These are phyloP conservation scores for Neoconidiobolus thromboides DNA, from an alignment of 371 early-diverging fungal genomes.

Conservation along the genomic window DNA sequence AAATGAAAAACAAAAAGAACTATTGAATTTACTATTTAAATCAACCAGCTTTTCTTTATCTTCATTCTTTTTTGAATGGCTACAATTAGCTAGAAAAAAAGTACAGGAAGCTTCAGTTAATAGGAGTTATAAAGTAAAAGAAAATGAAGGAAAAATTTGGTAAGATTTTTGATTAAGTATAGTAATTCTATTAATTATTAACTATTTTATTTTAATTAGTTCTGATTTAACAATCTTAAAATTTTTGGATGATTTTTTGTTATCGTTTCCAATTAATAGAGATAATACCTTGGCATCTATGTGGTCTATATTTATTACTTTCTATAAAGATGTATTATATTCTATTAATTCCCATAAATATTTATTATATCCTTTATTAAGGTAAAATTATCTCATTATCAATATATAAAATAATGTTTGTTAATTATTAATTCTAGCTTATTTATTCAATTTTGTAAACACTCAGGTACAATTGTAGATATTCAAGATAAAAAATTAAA, in stretches of 20 bases:
- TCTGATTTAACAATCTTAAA: background rate
- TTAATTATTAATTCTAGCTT: background rate
- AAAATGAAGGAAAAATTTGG: too few species aligned
- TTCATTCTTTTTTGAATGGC: conserved; percentile 1
- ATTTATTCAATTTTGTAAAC: background rate
- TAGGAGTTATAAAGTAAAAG: background rate
- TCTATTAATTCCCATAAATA: background rate
- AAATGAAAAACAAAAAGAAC: background rate
- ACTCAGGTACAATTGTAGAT: background rate
- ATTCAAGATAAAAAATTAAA: background rate
- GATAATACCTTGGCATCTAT: background rate
- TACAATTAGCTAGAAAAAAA: background rate
- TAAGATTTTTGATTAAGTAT: too few species aligned
- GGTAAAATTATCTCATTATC: background rate
- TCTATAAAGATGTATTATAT: conserved; percentile 2
- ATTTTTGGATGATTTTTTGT: background rate
- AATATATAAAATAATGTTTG: background rate
- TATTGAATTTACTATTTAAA: background rate
- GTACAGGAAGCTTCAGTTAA: background rate
- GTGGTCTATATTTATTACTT: background rate
- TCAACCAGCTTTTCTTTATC: background rate
- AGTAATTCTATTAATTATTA: too few species aligned
- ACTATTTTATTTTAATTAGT: background rate
- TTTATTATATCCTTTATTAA: background rate
- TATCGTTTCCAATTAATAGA: background rate